phyloP scores from a whole-genome alignment of 2,329 filamentous ascomycete species.

The Plenodomus lindquistii region DNA sequence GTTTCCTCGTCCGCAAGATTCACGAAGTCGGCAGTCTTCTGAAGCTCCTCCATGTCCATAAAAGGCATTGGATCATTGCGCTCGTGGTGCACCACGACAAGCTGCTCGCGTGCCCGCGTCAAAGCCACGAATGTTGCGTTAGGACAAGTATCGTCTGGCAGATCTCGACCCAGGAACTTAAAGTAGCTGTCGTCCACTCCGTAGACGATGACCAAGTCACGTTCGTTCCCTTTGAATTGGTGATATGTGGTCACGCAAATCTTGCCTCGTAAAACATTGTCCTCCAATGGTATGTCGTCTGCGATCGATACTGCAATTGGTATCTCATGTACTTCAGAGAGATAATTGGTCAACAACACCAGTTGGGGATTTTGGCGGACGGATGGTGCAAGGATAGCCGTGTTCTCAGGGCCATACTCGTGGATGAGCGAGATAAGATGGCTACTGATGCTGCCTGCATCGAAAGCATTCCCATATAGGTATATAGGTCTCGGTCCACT shows the following conservation, averaged over 20 bases:
- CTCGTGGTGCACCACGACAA: background rate
- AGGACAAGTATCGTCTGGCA: background rate
- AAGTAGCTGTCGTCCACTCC: background rate
- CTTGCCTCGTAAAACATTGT: background rate
- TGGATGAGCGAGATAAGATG: background rate
- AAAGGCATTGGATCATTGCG: background rate
- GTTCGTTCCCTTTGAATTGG: background rate
- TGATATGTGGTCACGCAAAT: background rate
- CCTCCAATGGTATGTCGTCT: background rate
- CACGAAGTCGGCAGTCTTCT: background rate
- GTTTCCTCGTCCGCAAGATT: background rate
- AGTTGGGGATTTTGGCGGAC: background rate
- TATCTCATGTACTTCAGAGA: background rate
- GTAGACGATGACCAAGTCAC: background rate
- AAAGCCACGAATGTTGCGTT: background rate
- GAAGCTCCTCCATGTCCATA: background rate
- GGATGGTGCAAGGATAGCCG: background rate
- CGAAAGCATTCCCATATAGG: background rate
- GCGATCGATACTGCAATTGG: background rate
- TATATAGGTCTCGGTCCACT: background rate
- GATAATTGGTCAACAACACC: background rate
- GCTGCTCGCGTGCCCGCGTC: background rate
- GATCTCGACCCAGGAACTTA: background rate
- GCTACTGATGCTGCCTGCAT: background rate
- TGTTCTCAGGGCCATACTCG: background rate